A percentile compares a stretch with the other conserved stretches of the same genome.
These are phyloP conservation scores for Ascochyta lentis DNA, from an alignment of 2,329 filamentous ascomycete species.

Conservation along the genomic window DNA sequence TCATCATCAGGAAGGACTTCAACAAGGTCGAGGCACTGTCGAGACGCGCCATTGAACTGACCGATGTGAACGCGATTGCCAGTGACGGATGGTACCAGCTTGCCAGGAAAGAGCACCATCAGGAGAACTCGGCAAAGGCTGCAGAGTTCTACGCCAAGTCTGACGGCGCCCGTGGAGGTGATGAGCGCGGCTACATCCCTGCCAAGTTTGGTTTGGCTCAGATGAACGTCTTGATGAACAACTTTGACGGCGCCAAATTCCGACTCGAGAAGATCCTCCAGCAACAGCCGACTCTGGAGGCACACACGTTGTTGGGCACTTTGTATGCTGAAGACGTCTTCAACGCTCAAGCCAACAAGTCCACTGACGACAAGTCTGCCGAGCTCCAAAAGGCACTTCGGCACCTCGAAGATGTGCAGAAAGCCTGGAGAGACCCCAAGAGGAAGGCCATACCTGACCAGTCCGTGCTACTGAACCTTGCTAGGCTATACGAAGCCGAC, in stretches of 20 bases:
- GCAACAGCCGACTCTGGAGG: slow-evolving; percentile 81
- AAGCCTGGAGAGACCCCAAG: slow-evolving; percentile 91
- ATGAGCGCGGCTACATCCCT: slow-evolving; percentile 89
- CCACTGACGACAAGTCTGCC: slow-evolving; percentile 84
- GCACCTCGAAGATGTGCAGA: slow-evolving; percentile 82
- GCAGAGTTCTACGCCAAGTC: slow-evolving; percentile 87
- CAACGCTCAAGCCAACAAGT: slow-evolving; percentile 71
- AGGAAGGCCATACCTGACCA: slow-evolving; percentile 81
- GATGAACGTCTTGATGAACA: slow-evolving; percentile 81
- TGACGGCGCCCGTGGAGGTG: slow-evolving; percentile 87
- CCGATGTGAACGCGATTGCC: slow-evolving; percentile 93
- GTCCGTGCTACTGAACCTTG: slow-evolving; percentile 88
- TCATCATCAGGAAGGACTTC: slow-evolving; percentile 81
- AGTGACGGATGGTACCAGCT: slow-evolving; percentile 98
- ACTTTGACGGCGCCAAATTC: slow-evolving; percentile 90
- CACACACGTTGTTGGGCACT: slow-evolving; percentile 89
- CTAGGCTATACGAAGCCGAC: slow-evolving; percentile 85
- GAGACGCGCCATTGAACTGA: slow-evolving; percentile 92
- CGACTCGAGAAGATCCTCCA: slow-evolving; percentile 93
- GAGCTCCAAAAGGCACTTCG: slow-evolving; percentile 87
- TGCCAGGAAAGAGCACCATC: slow-evolving; percentile 87
- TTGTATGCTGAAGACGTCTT: slow-evolving; percentile 96
- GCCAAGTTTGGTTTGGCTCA: slow-evolving; percentile 95
- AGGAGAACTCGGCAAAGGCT: slow-evolving; percentile 75
- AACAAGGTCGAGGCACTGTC: slow-evolving; percentile 84